Conservation (phyloP, 352 stramenopile genomes). For the Globisporangium sylvaticum region DNA sequence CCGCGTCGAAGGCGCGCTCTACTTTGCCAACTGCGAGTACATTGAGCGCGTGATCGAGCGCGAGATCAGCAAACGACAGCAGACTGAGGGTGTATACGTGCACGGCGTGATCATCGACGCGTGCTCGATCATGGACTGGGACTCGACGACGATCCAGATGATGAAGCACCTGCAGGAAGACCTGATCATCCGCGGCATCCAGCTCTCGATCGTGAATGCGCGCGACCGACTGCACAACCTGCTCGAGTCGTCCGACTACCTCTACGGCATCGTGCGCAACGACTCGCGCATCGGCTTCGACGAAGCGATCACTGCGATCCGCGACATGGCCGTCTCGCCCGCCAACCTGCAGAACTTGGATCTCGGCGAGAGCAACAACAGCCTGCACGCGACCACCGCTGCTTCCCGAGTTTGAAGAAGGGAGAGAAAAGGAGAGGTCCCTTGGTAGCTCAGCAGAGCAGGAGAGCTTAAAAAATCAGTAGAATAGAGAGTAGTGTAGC, state of each 20-base stretch:
- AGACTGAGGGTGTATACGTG: slow-evolving; percentile 37
- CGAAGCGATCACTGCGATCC: slow-evolving; percentile 62
- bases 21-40: slow-evolving; percentile 67
- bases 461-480: too few species aligned
- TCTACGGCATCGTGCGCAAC: slow-evolving; percentile 54
- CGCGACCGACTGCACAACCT: slow-evolving; percentile 60
- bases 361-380: slow-evolving; percentile 3
- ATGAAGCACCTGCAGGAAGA: slow-evolving; percentile 77
- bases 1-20: slow-evolving; percentile 50
- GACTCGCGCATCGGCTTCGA: slow-evolving; percentile 61
- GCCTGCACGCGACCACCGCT: not conserved
- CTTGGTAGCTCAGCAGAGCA: too few species aligned
- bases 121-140: slow-evolving; percentile 78
- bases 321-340: slow-evolving; percentile 15
- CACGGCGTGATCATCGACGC: slow-evolving; percentile 69
- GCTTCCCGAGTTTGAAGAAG: not conserved
- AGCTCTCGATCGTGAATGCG: slow-evolving; percentile 76
- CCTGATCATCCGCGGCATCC: slow-evolving; percentile 48
- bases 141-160: slow-evolving; percentile 84
- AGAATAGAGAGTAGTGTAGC: too few species aligned
- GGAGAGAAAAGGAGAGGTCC: too few species aligned
- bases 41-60: slow-evolving; percentile 47
- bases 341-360: slow-evolving; percentile 2
- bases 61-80: slow-evolving; percentile 38
- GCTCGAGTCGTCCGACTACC: slow-evolving; percentile 60